These are phyloP conservation scores for Nitzschia sp. DNA, from an alignment of 108 stramenopile genomes.

Conservation along the genomic window DNA sequence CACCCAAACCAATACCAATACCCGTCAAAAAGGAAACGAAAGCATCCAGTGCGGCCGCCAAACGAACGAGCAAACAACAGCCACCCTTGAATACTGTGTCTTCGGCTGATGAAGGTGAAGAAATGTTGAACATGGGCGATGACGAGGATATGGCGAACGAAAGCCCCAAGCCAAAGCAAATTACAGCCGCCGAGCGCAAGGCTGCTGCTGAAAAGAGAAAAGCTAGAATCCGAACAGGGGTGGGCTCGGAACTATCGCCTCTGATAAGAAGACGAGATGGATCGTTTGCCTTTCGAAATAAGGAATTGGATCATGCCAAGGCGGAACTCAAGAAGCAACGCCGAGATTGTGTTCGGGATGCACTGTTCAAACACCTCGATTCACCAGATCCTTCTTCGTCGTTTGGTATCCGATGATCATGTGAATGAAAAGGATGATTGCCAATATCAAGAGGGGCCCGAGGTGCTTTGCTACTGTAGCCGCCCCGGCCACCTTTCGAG, in stretches of 20 bases:
- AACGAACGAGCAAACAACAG: background rate
- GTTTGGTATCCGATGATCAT: constrained; percentile 10
- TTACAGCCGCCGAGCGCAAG: constrained; percentile 3
- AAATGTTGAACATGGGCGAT: constrained; percentile 17
- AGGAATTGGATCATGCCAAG: constrained; percentile 31
- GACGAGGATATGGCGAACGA: background rate
- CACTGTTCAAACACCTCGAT: constrained; percentile 28
- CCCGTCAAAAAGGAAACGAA: background rate
- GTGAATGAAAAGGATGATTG: background rate
- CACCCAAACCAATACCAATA: background rate
- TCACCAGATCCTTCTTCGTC: background rate
- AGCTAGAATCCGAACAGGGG: constrained; percentile 14
- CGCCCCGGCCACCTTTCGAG: too few relatives aligned
- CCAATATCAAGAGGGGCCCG: background rate
- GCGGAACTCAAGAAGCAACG: constrained; percentile 27
- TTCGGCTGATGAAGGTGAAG: constrained; percentile 13
- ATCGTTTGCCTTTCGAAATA: constrained; percentile 37
- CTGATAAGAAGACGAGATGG: constrained; percentile 27
- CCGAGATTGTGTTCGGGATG: constrained; percentile 11
- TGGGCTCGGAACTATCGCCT: constrained; percentile 35
- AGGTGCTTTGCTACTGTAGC: too few relatives aligned
- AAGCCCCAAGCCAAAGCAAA: background rate
- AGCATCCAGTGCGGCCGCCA: background rate
- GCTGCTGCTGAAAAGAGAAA: constrained; percentile 20
- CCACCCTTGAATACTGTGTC: background rate